Evolutionary conservation across 768 basidiomycete genomes (phyloP), one percentile per base, ranked within the genome.

Genomic region (Clitopilus passeckerianus): DNA sequence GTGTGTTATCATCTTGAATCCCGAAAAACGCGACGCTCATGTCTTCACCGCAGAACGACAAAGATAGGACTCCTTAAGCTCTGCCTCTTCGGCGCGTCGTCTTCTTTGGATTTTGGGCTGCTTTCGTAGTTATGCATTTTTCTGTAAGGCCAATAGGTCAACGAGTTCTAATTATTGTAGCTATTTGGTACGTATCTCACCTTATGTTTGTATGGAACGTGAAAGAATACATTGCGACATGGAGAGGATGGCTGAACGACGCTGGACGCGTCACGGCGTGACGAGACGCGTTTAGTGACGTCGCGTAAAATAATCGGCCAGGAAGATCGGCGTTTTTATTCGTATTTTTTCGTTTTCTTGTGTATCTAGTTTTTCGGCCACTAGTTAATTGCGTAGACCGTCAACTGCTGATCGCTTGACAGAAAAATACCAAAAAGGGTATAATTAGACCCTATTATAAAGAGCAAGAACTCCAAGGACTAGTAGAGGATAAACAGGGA

Each of bases 161-260:
- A 18, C 18, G 6, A 3, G 22, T 10, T 18, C 10, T 50, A 2
- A 18, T 1, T 50, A 18, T 16, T 50, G 46, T 50, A 23, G 16
- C 20, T 50, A 20, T 20, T 34, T 37, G 1, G 60, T 59, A 30
- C 60, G 61, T 46, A 66, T 65, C 53, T 59, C 64, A 57, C 58
- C 58, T 24, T 57, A 54, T 41, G 52, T n/a, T 41, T 41, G 37
- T 41, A 41, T 41, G 37, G 10, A 12, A 30, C 27, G 27, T 7
- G 27, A 30, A 30, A 30, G 27, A 30, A 30, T 30, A 30, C 7
- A 30, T 7, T 30, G 27, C 27, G 27, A 30, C 27, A 7, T 30
- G 27, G 27, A 30, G 27, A 30, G 37, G 37, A 41, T 14, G 37
- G 15, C 14, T n/a, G 37, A 41, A 41, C 5, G 10, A n/a, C 3